Percentiles rank a stretch among this genome's conserved stretches.
Conservation (phyloP, 257 asterid genomes). For the Solanum microdontum region DNA sequence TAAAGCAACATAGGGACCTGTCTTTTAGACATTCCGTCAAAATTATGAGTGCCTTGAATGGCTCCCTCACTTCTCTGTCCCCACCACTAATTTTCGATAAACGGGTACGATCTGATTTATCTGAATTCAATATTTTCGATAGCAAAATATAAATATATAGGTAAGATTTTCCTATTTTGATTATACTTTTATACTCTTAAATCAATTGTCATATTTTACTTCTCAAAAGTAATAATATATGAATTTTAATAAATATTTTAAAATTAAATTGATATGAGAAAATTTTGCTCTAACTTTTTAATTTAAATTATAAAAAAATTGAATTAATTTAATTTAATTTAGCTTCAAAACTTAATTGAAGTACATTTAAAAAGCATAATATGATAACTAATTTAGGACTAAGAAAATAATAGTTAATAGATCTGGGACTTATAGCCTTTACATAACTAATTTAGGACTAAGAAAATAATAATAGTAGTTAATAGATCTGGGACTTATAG, state of each 20-base stretch:
- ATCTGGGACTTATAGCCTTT: neutral
- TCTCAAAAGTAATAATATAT: neutral
- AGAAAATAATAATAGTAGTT: too few species aligned
- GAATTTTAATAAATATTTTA: neutral
- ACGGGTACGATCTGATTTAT: rapidly evolving
- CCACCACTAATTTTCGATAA: neutral
- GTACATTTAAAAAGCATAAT: neutral
- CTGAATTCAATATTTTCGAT: neutral
- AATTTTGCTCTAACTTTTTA: neutral
- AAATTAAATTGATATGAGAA: neutral
- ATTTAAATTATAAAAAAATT: neutral
- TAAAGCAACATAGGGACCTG: neutral
- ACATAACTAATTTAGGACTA: too few species aligned
- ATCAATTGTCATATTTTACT: neutral
- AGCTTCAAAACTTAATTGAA: neutral
- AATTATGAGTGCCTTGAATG: neutral
- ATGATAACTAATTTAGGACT: neutral
- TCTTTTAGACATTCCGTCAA: neutral
- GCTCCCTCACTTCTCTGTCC: neutral
- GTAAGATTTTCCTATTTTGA: neutral
- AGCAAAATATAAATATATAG: too few species aligned
- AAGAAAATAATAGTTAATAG: neutral
- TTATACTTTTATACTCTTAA: too few species aligned
- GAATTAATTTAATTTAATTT: neutral
- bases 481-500: too few species aligned